phyloP scores from a whole-genome alignment of 768 basidiomycete species.

The Panaeolus cyanescens region DNA sequence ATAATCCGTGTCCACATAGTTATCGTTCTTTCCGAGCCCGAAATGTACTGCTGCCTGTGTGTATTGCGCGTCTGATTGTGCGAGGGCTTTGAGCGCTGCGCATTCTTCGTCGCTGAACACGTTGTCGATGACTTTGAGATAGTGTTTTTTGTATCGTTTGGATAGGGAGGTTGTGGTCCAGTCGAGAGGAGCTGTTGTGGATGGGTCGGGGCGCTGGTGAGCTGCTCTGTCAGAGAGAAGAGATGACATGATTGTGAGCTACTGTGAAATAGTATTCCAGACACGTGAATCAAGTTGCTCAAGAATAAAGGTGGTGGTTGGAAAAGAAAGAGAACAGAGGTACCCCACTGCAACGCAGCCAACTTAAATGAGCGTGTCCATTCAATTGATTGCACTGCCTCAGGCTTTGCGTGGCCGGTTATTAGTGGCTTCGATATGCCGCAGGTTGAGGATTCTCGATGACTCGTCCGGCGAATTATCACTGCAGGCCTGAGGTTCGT shows the following conservation, averaged over 20 bases:
- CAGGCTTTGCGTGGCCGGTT: neutral
- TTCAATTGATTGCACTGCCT: neutral
- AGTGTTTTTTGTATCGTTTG: slow-evolving; percentile 32
- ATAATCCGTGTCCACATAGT: slow-evolving; percentile 37
- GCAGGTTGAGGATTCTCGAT: neutral
- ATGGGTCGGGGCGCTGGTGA: neutral
- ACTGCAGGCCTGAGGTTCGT: neutral
- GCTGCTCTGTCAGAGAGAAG: neutral
- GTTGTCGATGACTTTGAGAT: slow-evolving; percentile 44
- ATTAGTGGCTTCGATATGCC: neutral
- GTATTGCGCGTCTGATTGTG: slow-evolving; percentile 37
- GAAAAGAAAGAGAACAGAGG: too few species aligned
- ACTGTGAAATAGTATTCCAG: neutral
- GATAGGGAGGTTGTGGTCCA: slow-evolving; percentile 38
- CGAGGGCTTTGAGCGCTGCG: slow-evolving; percentile 35
- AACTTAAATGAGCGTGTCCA: neutral
- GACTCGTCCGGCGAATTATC: too few species aligned
- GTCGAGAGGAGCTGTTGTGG: slow-evolving; percentile 24
- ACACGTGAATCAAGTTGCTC: too few species aligned
- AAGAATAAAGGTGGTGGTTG: too few species aligned
- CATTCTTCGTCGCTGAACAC: slow-evolving; percentile 45
- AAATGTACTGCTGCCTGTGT: slow-evolving; percentile 35
- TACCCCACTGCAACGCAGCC: neutral
- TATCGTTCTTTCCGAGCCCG: slow-evolving; percentile 24
- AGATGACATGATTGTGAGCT: neutral